Evolutionary conservation across 345 rosid species (phyloP).

Genomic region (Sisymbrium irio): DNA sequence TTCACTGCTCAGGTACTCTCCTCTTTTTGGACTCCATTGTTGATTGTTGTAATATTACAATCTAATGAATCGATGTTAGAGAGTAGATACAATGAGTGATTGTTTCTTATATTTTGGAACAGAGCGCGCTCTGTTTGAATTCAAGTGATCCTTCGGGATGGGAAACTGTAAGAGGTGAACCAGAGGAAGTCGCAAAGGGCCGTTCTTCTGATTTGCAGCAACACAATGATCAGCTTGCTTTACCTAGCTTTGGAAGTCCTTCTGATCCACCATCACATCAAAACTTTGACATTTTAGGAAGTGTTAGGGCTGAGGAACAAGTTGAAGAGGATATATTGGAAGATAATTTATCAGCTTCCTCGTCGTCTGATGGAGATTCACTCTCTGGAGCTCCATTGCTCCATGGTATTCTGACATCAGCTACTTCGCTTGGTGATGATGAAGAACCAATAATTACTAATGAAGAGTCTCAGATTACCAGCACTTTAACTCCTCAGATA

Average conservation of each 20-base stretch:
- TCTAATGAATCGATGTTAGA: not conserved
- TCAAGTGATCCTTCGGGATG: slow-evolving; percentile 13
- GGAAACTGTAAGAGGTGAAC: slow-evolving; percentile 19
- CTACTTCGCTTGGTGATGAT: slow-evolving; percentile 12
- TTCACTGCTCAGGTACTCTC: slow-evolving; percentile 42
- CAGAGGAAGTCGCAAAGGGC: slow-evolving; percentile 2
- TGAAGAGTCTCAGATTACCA: slow-evolving; percentile 14
- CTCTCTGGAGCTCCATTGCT: slow-evolving; percentile 14
- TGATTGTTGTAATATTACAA: not conserved
- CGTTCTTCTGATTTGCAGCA: slow-evolving; percentile 1
- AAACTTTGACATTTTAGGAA: slow-evolving; percentile 20
- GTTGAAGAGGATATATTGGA: not conserved
- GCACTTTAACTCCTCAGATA: not conserved
- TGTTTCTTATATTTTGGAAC: slow-evolving; percentile 5
- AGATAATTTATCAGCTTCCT: slow-evolving; percentile 25
- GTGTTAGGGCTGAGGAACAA: slow-evolving; percentile 28
- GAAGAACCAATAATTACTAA: not conserved
- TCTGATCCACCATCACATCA: slow-evolving; percentile 29
- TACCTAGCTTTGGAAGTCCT: not conserved
- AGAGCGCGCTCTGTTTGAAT: slow-evolving; percentile 36
- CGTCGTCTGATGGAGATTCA: slow-evolving; percentile 27
- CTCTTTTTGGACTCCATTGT: not conserved
- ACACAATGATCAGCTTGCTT: not conserved
- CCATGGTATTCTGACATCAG: slow-evolving; percentile 11
- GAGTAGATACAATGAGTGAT: not conserved